A percentile compares a stretch with the other conserved stretches of the same genome.
Evolutionary conservation across 495 filamentous ascomycete genomes (phyloP).

Genomic region (Gamarada debralockiae): DNA sequence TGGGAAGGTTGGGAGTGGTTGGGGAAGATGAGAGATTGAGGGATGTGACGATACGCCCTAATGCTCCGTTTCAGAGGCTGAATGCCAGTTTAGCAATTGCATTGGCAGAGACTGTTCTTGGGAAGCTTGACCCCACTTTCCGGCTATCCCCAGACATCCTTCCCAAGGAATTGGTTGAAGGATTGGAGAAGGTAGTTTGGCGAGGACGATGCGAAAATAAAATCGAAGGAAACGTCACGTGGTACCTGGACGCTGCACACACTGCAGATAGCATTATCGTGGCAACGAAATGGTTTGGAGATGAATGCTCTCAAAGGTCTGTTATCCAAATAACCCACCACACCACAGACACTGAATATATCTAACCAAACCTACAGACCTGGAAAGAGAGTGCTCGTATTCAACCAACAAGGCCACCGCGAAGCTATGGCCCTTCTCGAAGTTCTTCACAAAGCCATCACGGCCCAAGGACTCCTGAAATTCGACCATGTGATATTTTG

Average conservation of each 20-base stretch:
- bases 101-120: slow-evolving; percentile 59
- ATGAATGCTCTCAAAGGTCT: slow-evolving; percentile 39
- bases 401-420: slow-evolving; percentile 91
- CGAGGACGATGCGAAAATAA: slow-evolving; percentile 82
- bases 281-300: slow-evolving; percentile 80
- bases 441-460: slow-evolving; percentile 52
- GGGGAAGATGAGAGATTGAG: slow-evolving; percentile 44
- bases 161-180: slow-evolving; percentile 64
- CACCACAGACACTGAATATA: no score
- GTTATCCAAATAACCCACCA: no score
- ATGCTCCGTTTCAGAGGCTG: slow-evolving; percentile 73
- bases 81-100: slow-evolving; percentile 84
- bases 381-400: slow-evolving; percentile 68
- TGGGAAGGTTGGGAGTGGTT: slow-evolving; percentile 42
- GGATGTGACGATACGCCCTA: slow-evolving; percentile 34
- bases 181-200: slow-evolving; percentile 71
- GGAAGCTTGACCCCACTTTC: slow-evolving; percentile 37
- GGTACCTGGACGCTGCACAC: slow-evolving; percentile 92
- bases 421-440: slow-evolving; percentile 68
- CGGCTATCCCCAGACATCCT: slow-evolving; percentile 33
- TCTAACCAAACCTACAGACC: slow-evolving; percentile 50
- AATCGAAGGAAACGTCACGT: slow-evolving; percentile 57
- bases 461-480: slow-evolving; percentile 41
- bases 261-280: slow-evolving; percentile 82
- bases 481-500: slow-evolving; percentile 87